Evolutionary conservation across 768 basidiomycete genomes (phyloP).

Genomic region (Pholiota microspora): DNA sequence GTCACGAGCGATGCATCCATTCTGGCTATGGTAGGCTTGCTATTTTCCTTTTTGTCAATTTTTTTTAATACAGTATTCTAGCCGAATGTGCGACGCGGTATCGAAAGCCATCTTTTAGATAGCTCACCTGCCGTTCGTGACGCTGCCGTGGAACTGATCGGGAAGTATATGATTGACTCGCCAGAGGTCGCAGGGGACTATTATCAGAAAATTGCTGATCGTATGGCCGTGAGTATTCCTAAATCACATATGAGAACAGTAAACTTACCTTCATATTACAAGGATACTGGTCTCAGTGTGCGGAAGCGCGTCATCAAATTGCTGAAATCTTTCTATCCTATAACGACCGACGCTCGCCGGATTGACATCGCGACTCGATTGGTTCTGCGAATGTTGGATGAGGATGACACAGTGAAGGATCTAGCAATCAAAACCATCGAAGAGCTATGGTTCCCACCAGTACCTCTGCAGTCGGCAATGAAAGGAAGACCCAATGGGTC

Average conservation of each 20-base stretch:
- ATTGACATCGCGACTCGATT: constrained; percentile 83
- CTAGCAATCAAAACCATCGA: constrained; percentile 87
- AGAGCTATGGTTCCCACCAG: constrained; percentile 80
- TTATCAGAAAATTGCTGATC: constrained; percentile 83
- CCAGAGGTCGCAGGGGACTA: constrained; percentile 89
- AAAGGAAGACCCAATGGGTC: constrained; percentile 34
- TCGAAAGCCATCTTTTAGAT: constrained; percentile 89
- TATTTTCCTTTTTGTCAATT: neutral
- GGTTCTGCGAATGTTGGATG: constrained; percentile 83
- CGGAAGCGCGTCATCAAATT: constrained; percentile 96
- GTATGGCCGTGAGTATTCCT: constrained; percentile 70
- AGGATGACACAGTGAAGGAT: constrained; percentile 94
- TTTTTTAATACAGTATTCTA: constrained; percentile 24
- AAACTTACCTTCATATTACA: neutral
- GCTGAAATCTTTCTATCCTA: constrained; percentile 75
- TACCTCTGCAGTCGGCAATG: constrained; percentile 28
- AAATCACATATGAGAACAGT: too few relatives aligned
- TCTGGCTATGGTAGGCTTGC: constrained; percentile 60
- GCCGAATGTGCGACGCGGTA: constrained; percentile 78
- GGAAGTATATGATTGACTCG: constrained; percentile 93
- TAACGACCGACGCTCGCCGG: constrained; percentile 57
- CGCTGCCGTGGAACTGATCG: constrained; percentile 94
- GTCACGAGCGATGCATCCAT: constrained; percentile 87
- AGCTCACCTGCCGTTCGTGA: constrained; percentile 94
- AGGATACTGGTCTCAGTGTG: constrained; percentile 95